Percentiles rank a stretch among this genome's conserved stretches.
These are phyloP conservation scores for Ananas comosus DNA, from an alignment of 176 grass and related monocot genomes.

Conservation along the genomic window DNA sequence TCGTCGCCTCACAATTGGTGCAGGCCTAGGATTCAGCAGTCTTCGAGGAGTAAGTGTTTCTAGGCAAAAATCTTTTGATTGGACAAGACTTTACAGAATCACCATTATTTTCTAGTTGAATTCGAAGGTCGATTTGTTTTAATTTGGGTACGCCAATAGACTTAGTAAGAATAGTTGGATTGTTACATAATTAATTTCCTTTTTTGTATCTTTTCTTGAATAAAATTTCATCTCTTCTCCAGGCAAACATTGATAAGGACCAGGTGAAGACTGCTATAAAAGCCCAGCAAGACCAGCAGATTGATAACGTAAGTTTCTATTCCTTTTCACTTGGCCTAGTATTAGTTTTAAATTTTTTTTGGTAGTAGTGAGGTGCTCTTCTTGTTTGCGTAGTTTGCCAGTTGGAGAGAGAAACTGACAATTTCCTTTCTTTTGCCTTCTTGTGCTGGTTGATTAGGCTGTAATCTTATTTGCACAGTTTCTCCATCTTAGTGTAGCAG, in stretches of 20 bases:
- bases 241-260: slow-evolving; percentile 90
- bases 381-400: background rate
- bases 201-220: background rate
- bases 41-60: slow-evolving; percentile 71
- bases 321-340: background rate
- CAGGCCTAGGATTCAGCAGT: slow-evolving; percentile 88
- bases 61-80: slow-evolving; percentile 1
- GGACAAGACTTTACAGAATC: background rate
- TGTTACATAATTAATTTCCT: background rate
- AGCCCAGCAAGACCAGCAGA: slow-evolving; percentile 96
- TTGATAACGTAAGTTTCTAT: slow-evolving; percentile 74
- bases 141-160: background rate
- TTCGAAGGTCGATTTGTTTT: background rate
- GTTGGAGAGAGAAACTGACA: background rate
- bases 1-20: slow-evolving; percentile 61
- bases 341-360: no score
- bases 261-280: slow-evolving; percentile 95
- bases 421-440: background rate
- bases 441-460: no score
- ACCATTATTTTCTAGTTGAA: no score
- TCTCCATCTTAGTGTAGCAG: no score
- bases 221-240: slow-evolving; percentile 5
- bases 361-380: background rate
- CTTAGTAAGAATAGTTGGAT: no score
- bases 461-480: no score